These are phyloP conservation scores for Aspergillus steynii DNA, from an alignment of 495 filamentous ascomycete genomes.

Conservation along the genomic window DNA sequence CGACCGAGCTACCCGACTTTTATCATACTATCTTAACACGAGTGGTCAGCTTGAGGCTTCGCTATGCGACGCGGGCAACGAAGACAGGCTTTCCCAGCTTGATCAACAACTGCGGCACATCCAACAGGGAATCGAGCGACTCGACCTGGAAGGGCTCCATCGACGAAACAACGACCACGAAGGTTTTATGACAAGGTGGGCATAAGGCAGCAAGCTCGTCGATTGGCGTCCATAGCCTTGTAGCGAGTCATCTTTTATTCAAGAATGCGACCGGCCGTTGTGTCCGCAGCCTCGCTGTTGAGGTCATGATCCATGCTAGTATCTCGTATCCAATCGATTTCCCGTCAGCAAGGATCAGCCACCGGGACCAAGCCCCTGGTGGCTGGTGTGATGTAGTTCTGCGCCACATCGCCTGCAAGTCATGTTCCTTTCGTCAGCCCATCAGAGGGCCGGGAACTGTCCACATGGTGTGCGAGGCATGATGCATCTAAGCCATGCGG, in stretches of 20 bases:
- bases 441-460: not conserved
- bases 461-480: slow-evolving; percentile 5
- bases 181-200: slow-evolving; percentile 37
- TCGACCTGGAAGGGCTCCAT: slow-evolving; percentile 39
- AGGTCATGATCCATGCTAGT: not conserved
- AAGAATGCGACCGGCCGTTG: not conserved
- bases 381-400: slow-evolving; percentile 17
- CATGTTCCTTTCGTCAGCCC: not conserved
- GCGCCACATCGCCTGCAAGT: slow-evolving; percentile 11
- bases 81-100: slow-evolving; percentile 28
- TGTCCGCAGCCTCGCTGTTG: not conserved
- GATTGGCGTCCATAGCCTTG: not conserved
- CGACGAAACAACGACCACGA: slow-evolving; percentile 35
- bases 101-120: slow-evolving; percentile 32
- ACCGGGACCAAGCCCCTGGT: slow-evolving; percentile 2
- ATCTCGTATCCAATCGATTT: not conserved
- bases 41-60: slow-evolving; percentile 34
- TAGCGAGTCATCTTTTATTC: not conserved
- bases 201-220: slow-evolving; percentile 3
- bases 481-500: not conserved
- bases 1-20: slow-evolving; percentile 35
- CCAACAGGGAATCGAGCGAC: slow-evolving; percentile 34
- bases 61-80: slow-evolving; percentile 27
- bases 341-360: not conserved
- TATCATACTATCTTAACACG: slow-evolving; percentile 33